Conservation (phyloP, 1,284 basidiomycete species). For the Cutaneotrichosporon mucoides region DNA sequence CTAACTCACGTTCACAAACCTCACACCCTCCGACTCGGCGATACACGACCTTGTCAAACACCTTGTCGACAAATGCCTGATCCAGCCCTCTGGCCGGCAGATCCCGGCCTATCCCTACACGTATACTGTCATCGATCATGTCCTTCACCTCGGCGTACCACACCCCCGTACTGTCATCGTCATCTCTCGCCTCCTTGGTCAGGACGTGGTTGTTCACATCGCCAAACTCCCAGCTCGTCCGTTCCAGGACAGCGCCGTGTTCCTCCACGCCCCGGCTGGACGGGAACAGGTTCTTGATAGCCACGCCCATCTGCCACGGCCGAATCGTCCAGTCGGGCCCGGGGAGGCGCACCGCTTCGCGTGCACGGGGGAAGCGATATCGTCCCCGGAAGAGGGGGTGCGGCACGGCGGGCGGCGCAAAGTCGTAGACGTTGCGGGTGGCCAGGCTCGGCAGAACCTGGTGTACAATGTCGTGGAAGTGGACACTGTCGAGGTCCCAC, state of each 20-base stretch:
- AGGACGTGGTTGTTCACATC: conserved; percentile 23
- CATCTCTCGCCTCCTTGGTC: conserved; percentile 21
- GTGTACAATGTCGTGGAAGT: conserved; percentile 30
- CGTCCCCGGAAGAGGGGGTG: conserved; percentile 1
- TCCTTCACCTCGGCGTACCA: conserved; percentile 21
- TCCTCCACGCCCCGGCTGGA: conserved; percentile 15
- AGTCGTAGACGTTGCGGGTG: conserved; percentile 31
- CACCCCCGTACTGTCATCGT: conserved; percentile 31
- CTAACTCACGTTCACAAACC: conserved; percentile 9
- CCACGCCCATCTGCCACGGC: conserved; percentile 33
- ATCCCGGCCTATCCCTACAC: conserved; percentile 20
- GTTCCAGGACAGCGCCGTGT: conserved; percentile 8
- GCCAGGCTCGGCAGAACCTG: conserved; percentile 30
- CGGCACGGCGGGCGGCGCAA: conserved; percentile 27
- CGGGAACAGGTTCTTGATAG: conserved; percentile 32
- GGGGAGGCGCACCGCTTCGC: conserved; percentile 19
- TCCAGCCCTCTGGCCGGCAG: conserved; percentile 27
- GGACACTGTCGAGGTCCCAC: conserved; percentile 12
- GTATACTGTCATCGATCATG: conserved; percentile 19
- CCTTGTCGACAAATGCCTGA: conserved; percentile 9
- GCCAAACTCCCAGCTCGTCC: conserved; percentile 18
- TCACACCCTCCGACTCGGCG: neutral
- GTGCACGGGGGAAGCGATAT: conserved; percentile 15
- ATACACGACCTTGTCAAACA: conserved; percentile 9
- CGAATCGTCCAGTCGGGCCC: conserved; percentile 34